A percentile compares a stretch with the other conserved stretches of the same genome.
phyloP scores from a whole-genome alignment of 176 grass and related monocot species.

The Avena atlantica region DNA sequence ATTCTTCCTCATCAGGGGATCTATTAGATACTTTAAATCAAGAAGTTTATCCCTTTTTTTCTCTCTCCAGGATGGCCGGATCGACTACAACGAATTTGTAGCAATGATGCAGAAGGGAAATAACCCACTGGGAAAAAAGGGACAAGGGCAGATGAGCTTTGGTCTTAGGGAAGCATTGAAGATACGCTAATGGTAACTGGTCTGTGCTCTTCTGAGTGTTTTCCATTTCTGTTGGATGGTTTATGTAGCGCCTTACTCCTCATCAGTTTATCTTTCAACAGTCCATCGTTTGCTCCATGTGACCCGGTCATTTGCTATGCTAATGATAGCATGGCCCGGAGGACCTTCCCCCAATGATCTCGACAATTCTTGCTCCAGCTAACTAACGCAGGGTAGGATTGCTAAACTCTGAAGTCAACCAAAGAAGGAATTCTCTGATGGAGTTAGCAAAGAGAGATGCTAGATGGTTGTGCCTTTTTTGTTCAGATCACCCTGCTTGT shows the following conservation, averaged over 20 bases:
- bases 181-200: conserved; percentile 63
- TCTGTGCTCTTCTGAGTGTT: conserved; percentile 6
- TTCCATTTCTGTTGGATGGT: conserved; percentile 9
- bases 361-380: conserved; percentile 12
- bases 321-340: not conserved
- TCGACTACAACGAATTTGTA: conserved; percentile 96
- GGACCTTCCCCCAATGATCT: not conserved
- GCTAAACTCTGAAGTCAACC: not conserved
- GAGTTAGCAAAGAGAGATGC: not conserved
- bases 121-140: conserved; percentile 75
- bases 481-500: conserved; percentile 19
- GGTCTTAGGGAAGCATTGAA: conserved; percentile 96
- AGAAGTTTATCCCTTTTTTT: conserved; percentile 24
- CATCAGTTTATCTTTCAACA: not conserved
- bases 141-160: conserved; percentile 62
- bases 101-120: conserved; percentile 98
- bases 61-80: conserved; percentile 84
- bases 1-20: conserved; percentile 13
- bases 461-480: not conserved
- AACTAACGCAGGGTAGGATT: conserved; percentile 11
- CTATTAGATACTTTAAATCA: conserved; percentile 22
- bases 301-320: not conserved
- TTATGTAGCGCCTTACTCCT: not conserved
- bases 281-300: not conserved
- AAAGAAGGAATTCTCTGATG: not conserved